Conservation (phyloP, 1,284 basidiomycete species). For the Chalciporus sp. region DNA sequence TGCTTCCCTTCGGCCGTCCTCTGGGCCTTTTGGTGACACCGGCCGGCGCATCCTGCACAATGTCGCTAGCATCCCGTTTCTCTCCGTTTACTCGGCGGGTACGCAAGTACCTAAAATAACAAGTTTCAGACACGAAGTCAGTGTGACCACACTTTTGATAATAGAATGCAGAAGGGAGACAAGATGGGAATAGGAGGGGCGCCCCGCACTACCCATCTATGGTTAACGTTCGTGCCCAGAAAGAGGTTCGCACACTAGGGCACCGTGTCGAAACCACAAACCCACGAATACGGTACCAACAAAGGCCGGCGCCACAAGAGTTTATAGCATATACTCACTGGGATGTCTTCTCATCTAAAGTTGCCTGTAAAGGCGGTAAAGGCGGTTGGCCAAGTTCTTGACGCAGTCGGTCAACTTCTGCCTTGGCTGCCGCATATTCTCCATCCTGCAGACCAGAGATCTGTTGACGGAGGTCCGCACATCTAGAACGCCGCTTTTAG, state of each 20-base stretch:
- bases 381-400: constrained; percentile 73
- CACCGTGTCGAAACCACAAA: constrained; percentile 5
- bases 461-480: constrained; percentile 60
- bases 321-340: constrained; percentile 52
- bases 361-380: constrained; percentile 66
- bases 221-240: constrained; percentile 1
- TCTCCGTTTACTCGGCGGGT: constrained; percentile 43
- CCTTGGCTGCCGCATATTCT: constrained; percentile 71
- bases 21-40: constrained; percentile 46
- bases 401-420: constrained; percentile 71
- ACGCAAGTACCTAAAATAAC: constrained; percentile 32
- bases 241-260: constrained; percentile 8
- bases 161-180: constrained; percentile 4
- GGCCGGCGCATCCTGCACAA: constrained; percentile 24
- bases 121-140: constrained; percentile 8
- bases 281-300: not conserved
- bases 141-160: constrained; percentile 24
- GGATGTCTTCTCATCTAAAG: constrained; percentile 71
- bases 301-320: constrained; percentile 5
- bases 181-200: constrained; percentile 4
- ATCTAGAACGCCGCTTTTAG: constrained; percentile 45
- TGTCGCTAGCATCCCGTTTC: constrained; percentile 30
- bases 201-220: not conserved
- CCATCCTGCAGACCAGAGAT: constrained; percentile 69
- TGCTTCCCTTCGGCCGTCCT: constrained; percentile 49